Conservation (phyloP, 129 eudicot genomes). For the Centrapalus pauciflorus region DNA sequence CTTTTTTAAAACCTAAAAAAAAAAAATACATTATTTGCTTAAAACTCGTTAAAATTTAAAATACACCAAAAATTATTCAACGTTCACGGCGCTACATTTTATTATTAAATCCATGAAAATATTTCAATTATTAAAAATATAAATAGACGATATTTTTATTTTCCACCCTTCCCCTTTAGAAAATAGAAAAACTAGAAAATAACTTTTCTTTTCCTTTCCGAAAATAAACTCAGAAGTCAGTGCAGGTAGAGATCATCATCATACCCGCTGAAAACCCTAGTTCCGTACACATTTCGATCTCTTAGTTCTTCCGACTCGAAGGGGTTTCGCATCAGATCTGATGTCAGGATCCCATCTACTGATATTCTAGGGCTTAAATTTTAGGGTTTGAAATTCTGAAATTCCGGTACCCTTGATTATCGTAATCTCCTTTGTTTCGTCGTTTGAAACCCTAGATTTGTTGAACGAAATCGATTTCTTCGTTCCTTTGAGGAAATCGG, state of each 20-base stretch:
- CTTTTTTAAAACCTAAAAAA: no score
- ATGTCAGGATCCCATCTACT: not conserved
- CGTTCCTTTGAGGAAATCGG: slow-evolving; percentile 4
- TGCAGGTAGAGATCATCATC: slow-evolving; percentile 16
- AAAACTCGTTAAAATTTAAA: no score
- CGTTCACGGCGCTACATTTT: no score
- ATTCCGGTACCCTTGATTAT: not conserved
- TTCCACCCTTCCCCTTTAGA: no score
- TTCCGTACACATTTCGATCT: slow-evolving; percentile 22
- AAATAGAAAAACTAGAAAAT: no score
- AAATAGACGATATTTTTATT: no score
- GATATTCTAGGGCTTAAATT: slow-evolving; percentile 7
- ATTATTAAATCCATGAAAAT: no score
- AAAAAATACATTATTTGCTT: no score
- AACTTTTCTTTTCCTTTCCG: no score
- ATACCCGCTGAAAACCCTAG: slow-evolving; percentile 33
- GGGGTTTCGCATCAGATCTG: slow-evolving; percentile 24
- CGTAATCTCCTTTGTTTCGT: not conserved
- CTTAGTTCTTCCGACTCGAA: slow-evolving; percentile 8
- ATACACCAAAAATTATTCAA: no score
- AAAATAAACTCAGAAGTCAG: no score
- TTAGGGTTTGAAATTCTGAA: slow-evolving; percentile 4
- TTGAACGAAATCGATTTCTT: not conserved
- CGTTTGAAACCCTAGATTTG: slow-evolving; percentile 10
- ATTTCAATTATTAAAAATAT: no score